These are phyloP conservation scores for Ruellia speciosa DNA, from an alignment of 305 asterid species.

Conservation along the genomic window DNA sequence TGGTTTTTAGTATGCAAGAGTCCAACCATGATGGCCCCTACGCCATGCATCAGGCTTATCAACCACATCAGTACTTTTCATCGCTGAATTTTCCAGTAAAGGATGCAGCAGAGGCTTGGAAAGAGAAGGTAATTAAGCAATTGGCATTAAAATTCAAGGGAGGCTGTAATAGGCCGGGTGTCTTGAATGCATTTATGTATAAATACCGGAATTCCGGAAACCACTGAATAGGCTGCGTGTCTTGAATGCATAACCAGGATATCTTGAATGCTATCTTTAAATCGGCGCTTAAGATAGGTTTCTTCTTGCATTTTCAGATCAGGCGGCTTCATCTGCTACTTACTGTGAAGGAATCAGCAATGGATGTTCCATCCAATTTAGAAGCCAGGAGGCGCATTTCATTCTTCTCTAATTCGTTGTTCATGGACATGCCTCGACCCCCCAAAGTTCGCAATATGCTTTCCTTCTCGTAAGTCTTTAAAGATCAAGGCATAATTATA, in stretches of 20 bases:
- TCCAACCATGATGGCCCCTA: constrained; percentile 73
- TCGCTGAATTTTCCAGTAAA: constrained; percentile 70
- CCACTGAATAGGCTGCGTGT: too few relatives aligned
- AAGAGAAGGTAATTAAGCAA: constrained; percentile 65
- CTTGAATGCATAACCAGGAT: not conserved
- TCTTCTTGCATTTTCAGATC: constrained; percentile 43
- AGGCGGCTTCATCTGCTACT: constrained; percentile 82
- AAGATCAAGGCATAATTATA: not conserved
- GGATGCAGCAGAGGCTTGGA: constrained; percentile 84
- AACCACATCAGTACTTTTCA: constrained; percentile 58
- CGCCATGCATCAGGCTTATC: constrained; percentile 50
- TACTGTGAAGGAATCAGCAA: constrained; percentile 92
- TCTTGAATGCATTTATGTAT: too few relatives aligned
- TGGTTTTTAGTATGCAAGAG: constrained; percentile 52
- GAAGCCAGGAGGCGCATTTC: constrained; percentile 96
- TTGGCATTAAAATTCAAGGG: not conserved
- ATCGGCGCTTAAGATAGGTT: not conserved
- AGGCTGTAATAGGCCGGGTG: constrained; percentile 7
- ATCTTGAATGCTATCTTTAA: not conserved
- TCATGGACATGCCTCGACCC: constrained; percentile 96
- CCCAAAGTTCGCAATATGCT: constrained; percentile 99
- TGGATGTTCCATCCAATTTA: constrained; percentile 94
- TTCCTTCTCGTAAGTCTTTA: constrained; percentile 80
- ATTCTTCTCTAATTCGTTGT: constrained; percentile 91
- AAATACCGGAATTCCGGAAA: too few relatives aligned